These are phyloP conservation scores for Penicillium oxalicum DNA, from an alignment of 2,329 filamentous ascomycete genomes.

Conservation along the genomic window DNA sequence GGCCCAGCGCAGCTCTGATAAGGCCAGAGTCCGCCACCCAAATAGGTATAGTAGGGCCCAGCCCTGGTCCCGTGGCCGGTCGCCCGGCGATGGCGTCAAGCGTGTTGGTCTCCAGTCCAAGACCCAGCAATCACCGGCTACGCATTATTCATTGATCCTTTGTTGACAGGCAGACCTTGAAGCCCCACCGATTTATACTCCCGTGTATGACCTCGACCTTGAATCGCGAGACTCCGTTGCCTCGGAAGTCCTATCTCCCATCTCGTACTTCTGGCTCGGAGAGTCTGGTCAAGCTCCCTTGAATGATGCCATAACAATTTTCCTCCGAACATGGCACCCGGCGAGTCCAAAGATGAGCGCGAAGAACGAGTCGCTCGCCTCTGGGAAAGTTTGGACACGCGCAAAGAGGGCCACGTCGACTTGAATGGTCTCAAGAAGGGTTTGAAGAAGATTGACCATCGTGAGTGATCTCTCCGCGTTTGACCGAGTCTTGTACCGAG, in stretches of 20 bases:
- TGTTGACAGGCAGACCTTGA: background rate
- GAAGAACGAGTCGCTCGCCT: constrained; percentile 77
- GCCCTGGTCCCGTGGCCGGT: constrained; percentile 26
- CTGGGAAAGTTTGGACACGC: constrained; percentile 76
- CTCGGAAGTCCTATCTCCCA: background rate
- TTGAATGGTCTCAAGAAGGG: constrained; percentile 78
- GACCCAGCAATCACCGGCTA: constrained; percentile 29
- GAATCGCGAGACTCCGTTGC: background rate
- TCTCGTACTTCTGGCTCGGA: background rate
- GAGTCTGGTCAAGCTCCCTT: constrained; percentile 8
- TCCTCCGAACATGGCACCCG: constrained; percentile 54
- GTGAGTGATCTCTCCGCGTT: constrained; percentile 46
- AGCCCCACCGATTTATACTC: constrained; percentile 10
- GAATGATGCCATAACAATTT: constrained; percentile 47
- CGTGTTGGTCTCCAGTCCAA: background rate
- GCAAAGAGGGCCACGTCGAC: constrained; percentile 72
- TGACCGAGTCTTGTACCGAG: constrained; percentile 17
- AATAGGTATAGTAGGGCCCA: constrained; percentile 30
- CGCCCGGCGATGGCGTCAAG: constrained; percentile 27
- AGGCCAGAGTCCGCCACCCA: constrained; percentile 10
- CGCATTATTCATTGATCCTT: constrained; percentile 29
- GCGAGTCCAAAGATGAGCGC: constrained; percentile 69
- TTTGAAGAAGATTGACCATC: constrained; percentile 83
- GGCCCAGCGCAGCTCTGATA: background rate
- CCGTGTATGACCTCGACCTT: background rate